Conservation (phyloP, 495 filamentous ascomycete species). For the Aspergillus sparsus region DNA sequence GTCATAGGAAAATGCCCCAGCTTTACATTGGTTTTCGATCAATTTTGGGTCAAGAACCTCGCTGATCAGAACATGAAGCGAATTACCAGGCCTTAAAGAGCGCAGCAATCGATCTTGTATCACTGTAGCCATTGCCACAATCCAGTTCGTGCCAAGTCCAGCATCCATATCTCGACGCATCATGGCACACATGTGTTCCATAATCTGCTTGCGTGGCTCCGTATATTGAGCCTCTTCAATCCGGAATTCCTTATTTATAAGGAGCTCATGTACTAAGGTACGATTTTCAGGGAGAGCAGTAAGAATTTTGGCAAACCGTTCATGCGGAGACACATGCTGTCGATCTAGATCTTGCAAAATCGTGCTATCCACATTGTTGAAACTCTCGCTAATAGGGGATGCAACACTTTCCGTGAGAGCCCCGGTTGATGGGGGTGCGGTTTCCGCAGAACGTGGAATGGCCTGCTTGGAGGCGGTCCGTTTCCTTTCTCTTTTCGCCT, state of each 20-base stretch:
- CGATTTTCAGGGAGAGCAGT: slow-evolving; percentile 81
- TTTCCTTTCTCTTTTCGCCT: slow-evolving; percentile 71
- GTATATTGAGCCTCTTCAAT: slow-evolving; percentile 56
- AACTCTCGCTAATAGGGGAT: slow-evolving; percentile 49
- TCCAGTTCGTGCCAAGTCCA: slow-evolving; percentile 72
- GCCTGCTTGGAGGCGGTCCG: slow-evolving; percentile 57
- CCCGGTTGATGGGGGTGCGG: slow-evolving; percentile 36
- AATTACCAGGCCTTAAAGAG: slow-evolving; percentile 75
- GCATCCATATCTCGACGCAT: slow-evolving; percentile 75
- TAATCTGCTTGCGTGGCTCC: slow-evolving; percentile 52
- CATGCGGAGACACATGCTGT: slow-evolving; percentile 41
- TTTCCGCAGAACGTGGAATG: slow-evolving; percentile 52
- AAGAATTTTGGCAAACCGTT: slow-evolving; percentile 54
- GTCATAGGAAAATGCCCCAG: slow-evolving; percentile 88
- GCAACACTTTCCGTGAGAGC: slow-evolving; percentile 45
- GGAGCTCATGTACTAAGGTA: slow-evolving; percentile 83
- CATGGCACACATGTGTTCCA: slow-evolving; percentile 67
- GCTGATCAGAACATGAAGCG: slow-evolving; percentile 79
- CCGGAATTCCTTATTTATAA: slow-evolving; percentile 82
- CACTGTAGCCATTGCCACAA: slow-evolving; percentile 80
- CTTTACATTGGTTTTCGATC: slow-evolving; percentile 72
- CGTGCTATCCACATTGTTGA: slow-evolving; percentile 42
- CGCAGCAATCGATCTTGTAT: slow-evolving; percentile 81
- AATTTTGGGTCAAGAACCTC: slow-evolving; percentile 81
- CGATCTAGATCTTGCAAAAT: slow-evolving; percentile 43